Base-by-base conservation (phyloP, 192 early-diverging fungal genomes). In the Coemansia sp. region DNA sequence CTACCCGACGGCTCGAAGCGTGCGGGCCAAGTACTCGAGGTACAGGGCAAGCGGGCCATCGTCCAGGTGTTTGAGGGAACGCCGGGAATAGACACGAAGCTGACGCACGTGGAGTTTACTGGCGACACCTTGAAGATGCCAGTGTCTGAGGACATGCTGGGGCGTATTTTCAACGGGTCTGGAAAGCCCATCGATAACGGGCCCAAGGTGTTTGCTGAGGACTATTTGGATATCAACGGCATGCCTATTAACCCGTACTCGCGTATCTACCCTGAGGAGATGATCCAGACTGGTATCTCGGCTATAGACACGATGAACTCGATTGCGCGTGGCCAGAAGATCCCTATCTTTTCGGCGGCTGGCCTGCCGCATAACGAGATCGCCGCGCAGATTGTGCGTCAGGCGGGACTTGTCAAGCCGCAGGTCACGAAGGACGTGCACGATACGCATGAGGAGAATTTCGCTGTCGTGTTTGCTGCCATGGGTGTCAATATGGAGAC, bases 401-500 rank as follows among this genome's bases (percentile, higher is more conserved):
- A 99, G 81, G 97, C 97, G 41, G 96, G 96, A 63, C 85, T 99
- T 58, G 97, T 99, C 61, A 90, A 96, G 78, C 86, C 93, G 57
- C 89, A 90, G 64, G 80, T 85, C n/a, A 86, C 87, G 66, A 99
- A 99, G 85, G 94, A 92, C 64, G 92, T 97, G 31, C 87, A 93
- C 64, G 97, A 99, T 74, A 93, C 87, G 62, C 95, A 98, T 77
- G 94, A 97, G 77, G 96, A 99, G 76, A 99, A 99, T 84, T 99
- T 99, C 85, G 94, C 97, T 55, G 96, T 99, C 66, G 97, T 99
- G 32, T 99, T 99, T 76, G 97, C 93, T 27, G 97, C 97, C 60
- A 99, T 99, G 97, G 97, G 97, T 82, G 97, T 99, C 64, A 99
- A 99, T 86, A 95, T 99, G 94, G 97, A 99, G 82, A 97, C 97